phyloP scores from a whole-genome alignment of 306 rosid species.

The Vicia sativa region DNA sequence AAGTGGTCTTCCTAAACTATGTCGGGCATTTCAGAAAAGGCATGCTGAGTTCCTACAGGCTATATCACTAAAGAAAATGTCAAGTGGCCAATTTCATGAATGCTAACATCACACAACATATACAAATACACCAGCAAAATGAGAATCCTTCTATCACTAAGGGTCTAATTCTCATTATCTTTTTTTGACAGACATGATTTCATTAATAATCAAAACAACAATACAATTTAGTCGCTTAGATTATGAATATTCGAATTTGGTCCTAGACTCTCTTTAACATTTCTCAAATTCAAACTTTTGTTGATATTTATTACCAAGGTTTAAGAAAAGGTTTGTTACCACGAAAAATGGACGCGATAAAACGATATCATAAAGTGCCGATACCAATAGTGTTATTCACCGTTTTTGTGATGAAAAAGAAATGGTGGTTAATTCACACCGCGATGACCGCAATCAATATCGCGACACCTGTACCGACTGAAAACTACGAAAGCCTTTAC shows the following conservation, averaged over 20 bases:
- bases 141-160: neutral
- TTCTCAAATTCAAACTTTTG: neutral
- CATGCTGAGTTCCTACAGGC: neutral
- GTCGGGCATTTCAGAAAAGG: slow-evolving; percentile 6
- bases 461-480: no score
- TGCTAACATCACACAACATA: slow-evolving; percentile 8
- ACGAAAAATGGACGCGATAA: no score
- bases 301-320: no score
- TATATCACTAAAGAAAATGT: neutral
- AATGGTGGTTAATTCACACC: no score
- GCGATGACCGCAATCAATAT: no score
- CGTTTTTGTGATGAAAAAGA: no score
- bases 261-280: neutral
- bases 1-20: neutral
- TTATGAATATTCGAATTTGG: neutral
- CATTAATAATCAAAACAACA: neutral
- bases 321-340: no score
- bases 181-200: neutral
- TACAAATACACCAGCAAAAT: neutral
- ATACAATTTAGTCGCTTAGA: neutral
- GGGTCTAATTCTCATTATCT: neutral
- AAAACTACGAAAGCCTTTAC: no score
- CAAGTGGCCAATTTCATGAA: neutral
- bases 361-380: no score
- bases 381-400: no score